Base-by-base conservation (phyloP, 2,329 filamentous ascomycete genomes). In the Ustilaginoidea virens region DNA sequence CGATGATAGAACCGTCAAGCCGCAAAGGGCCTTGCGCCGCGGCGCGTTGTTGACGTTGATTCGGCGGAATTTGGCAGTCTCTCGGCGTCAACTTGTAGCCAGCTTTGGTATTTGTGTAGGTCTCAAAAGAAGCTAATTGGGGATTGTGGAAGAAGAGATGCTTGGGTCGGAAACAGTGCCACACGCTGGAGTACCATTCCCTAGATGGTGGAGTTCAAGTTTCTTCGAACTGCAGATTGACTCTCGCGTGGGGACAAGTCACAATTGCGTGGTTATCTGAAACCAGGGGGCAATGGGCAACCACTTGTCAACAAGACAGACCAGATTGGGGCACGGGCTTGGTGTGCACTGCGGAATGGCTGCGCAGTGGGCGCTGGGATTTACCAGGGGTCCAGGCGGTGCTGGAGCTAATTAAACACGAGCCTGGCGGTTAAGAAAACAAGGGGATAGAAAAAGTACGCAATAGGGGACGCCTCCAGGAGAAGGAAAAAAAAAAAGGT, bases 11-110 rank as follows among this genome's bases (percentile, higher is more conserved):
- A 29, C 24, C 13, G 33, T 34, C 17, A 27, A 25, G 29, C 29
- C 33, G 6, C 19, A n/a, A 27, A 17, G 24, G 23, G 21, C 29
- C 27, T 27, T 17, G 33, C 29, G 29, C 29, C 29, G 33, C 26
- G 27, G 29, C 33, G 33, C 29, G 26, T 31, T 13, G 23, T 27
- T 20, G 32, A 15, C 23, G 29, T 27, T 13, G 15, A 19, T 19
- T 31, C 28, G 28, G 18, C 28, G 25, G 29, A 22, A 25, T 28
- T 32, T 24, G 29, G 15, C 29, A 24, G 24, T 13, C 21, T 14
- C 21, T 14, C 20, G 25, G 23, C 29, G 23, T 26, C 25, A n/a
- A 15, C 13, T 17, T 25, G 15, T 20, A n/a, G 12, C 9, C 22
- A 22, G 19, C 18, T 20, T 15, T 19, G 12, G 27, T 17, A 24